Conservation (phyloP, 2,329 filamentous ascomycete genomes). For the Daldinia eschscholtzii region DNA sequence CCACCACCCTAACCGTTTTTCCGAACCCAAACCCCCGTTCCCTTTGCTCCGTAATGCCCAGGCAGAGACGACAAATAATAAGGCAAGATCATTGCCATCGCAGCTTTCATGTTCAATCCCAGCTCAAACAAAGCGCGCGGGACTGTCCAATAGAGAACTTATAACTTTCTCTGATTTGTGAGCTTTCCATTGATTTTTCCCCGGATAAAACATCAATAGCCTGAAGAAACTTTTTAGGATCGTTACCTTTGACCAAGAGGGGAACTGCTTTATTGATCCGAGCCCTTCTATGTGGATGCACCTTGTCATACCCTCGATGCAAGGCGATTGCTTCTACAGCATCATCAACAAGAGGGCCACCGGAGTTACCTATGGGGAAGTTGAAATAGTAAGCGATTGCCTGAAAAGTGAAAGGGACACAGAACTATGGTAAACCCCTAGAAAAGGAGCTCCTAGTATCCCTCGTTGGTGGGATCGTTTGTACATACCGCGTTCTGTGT, state of each 20-base stretch:
- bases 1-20: no score
- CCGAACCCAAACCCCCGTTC: neutral
- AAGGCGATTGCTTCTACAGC: neutral
- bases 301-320: neutral
- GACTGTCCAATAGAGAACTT: neutral
- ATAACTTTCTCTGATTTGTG: neutral
- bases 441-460: neutral
- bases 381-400: neutral
- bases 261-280: neutral
- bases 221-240: neutral
- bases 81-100: no score
- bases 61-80: no score
- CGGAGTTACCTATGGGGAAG: neutral
- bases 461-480: neutral
- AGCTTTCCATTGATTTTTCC: no score
- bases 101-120: neutral
- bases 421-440: neutral
- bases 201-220: neutral
- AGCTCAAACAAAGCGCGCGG: neutral
- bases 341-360: neutral
- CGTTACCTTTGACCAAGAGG: neutral
- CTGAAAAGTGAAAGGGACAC: neutral
- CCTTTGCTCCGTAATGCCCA: neutral
- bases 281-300: neutral
- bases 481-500: neutral